Percentiles rank a stretch among this genome's conserved stretches.
Evolutionary conservation across 1,284 basidiomycete species (phyloP).

Genomic region (Ustilago trichophora): DNA sequence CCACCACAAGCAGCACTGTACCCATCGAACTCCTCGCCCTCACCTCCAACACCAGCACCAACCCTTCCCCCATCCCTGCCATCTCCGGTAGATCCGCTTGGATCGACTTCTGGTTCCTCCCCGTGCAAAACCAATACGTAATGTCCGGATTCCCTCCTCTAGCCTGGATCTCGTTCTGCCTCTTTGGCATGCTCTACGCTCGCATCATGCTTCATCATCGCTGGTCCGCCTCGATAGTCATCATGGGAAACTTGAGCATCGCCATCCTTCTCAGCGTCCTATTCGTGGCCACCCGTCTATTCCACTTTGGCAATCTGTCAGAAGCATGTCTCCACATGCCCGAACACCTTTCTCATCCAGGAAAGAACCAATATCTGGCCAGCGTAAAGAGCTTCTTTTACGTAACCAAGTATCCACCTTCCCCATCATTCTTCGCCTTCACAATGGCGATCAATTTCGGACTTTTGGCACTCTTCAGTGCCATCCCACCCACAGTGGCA

Average conservation of each 20-base stretch:
- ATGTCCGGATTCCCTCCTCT: slow-evolving; percentile 55
- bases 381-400: slow-evolving; percentile 49
- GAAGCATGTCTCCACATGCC: slow-evolving; percentile 47
- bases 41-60: not conserved
- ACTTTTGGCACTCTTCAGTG: slow-evolving; percentile 44
- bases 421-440: slow-evolving; percentile 43
- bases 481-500: slow-evolving; percentile 12
- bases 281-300: slow-evolving; percentile 46
- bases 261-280: slow-evolving; percentile 28
- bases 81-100: slow-evolving; percentile 1
- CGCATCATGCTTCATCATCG: slow-evolving; percentile 33
- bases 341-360: slow-evolving; percentile 12
- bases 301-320: slow-evolving; percentile 53
- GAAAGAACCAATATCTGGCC: slow-evolving; percentile 47
- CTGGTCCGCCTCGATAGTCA: slow-evolving; percentile 12
- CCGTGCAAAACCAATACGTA: slow-evolving; percentile 21
- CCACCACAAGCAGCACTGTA: too few relatives aligned
- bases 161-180: slow-evolving; percentile 54
- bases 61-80: not conserved
- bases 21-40: slow-evolving; percentile 11
- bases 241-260: slow-evolving; percentile 10
- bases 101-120: slow-evolving; percentile 51
- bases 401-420: slow-evolving; percentile 55
- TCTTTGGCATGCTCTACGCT: slow-evolving; percentile 54
- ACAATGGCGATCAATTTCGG: slow-evolving; percentile 48